phyloP scores from a whole-genome alignment of 2,329 filamentous ascomycete genomes.

The Fusarium oligoseptatum region DNA sequence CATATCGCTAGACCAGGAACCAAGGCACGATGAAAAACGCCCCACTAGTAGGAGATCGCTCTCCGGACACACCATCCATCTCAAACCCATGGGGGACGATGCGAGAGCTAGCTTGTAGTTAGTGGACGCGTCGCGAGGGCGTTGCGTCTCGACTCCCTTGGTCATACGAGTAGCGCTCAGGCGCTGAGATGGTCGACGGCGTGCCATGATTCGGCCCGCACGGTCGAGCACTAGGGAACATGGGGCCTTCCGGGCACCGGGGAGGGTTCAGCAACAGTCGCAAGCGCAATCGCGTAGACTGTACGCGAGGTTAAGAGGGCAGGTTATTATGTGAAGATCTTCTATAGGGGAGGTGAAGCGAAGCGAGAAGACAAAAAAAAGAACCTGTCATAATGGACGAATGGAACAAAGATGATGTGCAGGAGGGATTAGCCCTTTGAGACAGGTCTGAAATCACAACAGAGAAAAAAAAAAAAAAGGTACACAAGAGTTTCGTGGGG shows the following conservation, averaged over 20 bases:
- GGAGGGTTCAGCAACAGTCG: neutral
- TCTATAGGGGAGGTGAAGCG: neutral
- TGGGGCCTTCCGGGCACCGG: neutral
- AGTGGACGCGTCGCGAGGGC: neutral
- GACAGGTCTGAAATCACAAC: conserved; percentile 15
- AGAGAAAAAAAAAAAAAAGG: neutral
- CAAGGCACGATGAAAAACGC: neutral
- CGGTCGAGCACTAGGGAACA: neutral
- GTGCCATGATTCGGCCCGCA: neutral
- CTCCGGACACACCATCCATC: neutral
- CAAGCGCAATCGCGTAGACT: neutral
- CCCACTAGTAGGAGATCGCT: neutral
- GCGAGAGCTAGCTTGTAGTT: neutral
- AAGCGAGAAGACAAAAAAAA: neutral
- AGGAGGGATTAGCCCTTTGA: neutral
- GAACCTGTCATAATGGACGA: neutral
- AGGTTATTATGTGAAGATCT: neutral
- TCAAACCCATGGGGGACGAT: neutral
- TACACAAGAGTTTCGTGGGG: conserved; percentile 6
- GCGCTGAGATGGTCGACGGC: neutral
- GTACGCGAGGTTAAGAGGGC: neutral
- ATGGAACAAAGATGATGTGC: neutral
- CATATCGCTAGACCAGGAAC: neutral
- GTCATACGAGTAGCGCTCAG: conserved; percentile 5
- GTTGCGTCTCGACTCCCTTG: neutral